Evolutionary conservation across 805 yeast genomes (phyloP).

Genomic region (Nakazawaea anatomiae): DNA sequence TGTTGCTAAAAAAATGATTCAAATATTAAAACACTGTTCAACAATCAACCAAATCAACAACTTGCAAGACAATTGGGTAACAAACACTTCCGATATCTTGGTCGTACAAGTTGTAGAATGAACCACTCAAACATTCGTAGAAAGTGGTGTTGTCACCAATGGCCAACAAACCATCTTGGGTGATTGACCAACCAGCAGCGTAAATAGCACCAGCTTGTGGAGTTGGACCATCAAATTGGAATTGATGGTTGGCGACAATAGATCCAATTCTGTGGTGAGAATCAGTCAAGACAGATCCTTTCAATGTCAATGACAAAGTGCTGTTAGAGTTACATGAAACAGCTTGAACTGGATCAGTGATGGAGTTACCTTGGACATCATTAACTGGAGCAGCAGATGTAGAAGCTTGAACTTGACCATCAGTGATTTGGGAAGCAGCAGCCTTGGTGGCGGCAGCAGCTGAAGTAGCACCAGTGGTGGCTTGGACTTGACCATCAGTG

Average conservation of each 20-base stretch:
- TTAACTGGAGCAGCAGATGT: slow-evolving; percentile 19
- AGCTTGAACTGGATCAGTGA: slow-evolving; percentile 8
- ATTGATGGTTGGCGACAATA: slow-evolving; percentile 77
- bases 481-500: slow-evolving; percentile 41
- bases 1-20: too few relatives aligned
- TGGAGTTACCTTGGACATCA: slow-evolving; percentile 4
- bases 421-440: slow-evolving; percentile 39
- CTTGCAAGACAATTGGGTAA: slow-evolving; percentile 51
- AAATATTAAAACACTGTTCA: slow-evolving; percentile 10
- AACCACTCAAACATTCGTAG: slow-evolving; percentile 72
- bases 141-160: slow-evolving; percentile 54
- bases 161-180: slow-evolving; percentile 53
- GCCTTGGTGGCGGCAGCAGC: slow-evolving; percentile 22
- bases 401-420: slow-evolving; percentile 39
- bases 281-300: slow-evolving; percentile 47
- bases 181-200: slow-evolving; percentile 60
- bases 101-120: slow-evolving; percentile 75
- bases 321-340: slow-evolving; percentile 30
- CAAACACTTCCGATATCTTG: slow-evolving; percentile 57
- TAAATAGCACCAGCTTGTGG: slow-evolving; percentile 74
- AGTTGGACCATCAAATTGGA: slow-evolving; percentile 77
- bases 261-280: slow-evolving; percentile 65
- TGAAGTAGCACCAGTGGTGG: slow-evolving; percentile 20
- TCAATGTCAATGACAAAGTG: slow-evolving; percentile 52
- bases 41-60: slow-evolving; percentile 56